phyloP scores from a whole-genome alignment of 148 eudicot genomes.

The Pharnaceum exiguum region DNA sequence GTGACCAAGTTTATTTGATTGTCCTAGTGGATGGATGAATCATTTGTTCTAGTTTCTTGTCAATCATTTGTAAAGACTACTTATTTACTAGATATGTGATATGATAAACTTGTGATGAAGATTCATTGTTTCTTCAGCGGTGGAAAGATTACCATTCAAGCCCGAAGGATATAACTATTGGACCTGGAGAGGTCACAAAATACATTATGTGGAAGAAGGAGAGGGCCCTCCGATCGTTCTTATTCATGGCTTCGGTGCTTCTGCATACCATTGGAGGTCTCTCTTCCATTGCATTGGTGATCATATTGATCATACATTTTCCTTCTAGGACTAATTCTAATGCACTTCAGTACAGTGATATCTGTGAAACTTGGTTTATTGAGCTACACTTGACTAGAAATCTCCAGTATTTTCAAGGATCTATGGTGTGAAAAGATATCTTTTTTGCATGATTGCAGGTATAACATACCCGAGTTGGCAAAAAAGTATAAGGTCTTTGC shows the following conservation, averaged over 20 bases:
- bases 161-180: slow-evolving; percentile 86
- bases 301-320: background rate
- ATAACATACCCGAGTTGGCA: slow-evolving; percentile 95
- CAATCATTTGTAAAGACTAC: background rate
- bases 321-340: too few species aligned
- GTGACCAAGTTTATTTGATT: too few species aligned
- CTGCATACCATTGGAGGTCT: slow-evolving; percentile 98
- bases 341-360: background rate
- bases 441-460: slow-evolving; percentile 38
- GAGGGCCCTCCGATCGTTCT: slow-evolving; percentile 80
- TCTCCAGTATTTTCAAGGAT: background rate
- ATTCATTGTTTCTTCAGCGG: slow-evolving; percentile 34
- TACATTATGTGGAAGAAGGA: slow-evolving; percentile 93
- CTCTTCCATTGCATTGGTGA: slow-evolving; percentile 1
- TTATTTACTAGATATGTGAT: background rate
- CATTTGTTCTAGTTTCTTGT: background rate
- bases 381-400: background rate
- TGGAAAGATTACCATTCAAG: slow-evolving; percentile 80
- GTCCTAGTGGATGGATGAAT: too few species aligned
- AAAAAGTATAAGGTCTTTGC: slow-evolving; percentile 93
- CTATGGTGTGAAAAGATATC: background rate
- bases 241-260: slow-evolving; percentile 98
- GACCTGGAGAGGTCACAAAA: slow-evolving; percentile 86
- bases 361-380: background rate
- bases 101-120: background rate